Base-by-base conservation (phyloP, 1,284 basidiomycete species). In the Boletus sp. region DNA sequence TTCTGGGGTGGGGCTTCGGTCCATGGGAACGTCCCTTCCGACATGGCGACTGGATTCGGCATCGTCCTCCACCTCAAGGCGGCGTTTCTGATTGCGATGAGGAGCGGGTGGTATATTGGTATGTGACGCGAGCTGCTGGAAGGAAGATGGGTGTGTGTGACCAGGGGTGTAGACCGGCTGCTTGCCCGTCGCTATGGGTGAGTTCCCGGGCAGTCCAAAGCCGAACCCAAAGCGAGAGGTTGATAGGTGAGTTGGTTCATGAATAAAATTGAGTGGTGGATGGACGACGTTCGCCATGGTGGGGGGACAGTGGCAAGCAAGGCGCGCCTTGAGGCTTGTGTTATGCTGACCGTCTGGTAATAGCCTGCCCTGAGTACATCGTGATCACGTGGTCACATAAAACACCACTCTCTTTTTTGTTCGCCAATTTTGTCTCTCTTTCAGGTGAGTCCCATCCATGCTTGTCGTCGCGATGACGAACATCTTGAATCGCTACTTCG, bases 401-500 rank as follows among this genome's bases (percentile, higher is more conserved):
- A 72, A 69, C 2, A 10, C 5, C 10, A 4, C 4, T 9, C 20
- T 3, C 36, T 9, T 4, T 71, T 72, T 71, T 71, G 74, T 69
- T 73, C 59, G 29, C 40, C 47, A 44, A 41, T 45, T 36, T 46
- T 41, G 25, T 30, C 43, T 53, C n/a, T n/a, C n/a, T n/a, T 57
- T 39, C 14, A 44, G 52, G 66, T 67, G 45, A 61, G 66, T 54
- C 13, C 1, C n/a, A 0, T 48, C 29, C 20, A 17, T 10, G 30
- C 4, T 4, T 23, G 19, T 49, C 50, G 48, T 64, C 65, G 58
- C 69, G 20, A 50, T 77, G 85, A 88, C 72, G 84, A 86, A 65
- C 76, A 69, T 68, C 69, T 73, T 71, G 85, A 88, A 89, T 88
- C 86, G 85, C 84, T 88, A 88, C 84, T 81, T 84, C 66, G 85